Evolutionary conservation across 2,329 filamentous ascomycete genomes (phyloP), one percentile per base, ranked within the genome.

Genomic region (Colletotrichum sp.): DNA sequence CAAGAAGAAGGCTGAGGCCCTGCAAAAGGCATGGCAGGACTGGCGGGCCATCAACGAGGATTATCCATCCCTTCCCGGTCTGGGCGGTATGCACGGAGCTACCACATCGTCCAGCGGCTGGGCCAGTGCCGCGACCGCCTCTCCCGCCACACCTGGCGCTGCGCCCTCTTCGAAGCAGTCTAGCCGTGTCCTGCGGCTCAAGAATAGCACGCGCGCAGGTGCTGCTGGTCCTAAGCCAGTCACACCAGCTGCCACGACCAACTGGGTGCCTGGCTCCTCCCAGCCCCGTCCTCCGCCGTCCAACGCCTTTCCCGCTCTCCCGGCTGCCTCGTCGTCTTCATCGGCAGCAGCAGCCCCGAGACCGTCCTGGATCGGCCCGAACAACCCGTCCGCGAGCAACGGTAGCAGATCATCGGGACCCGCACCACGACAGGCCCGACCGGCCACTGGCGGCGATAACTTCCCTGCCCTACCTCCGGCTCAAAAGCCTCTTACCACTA

Each of bases 11-110:
- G 92, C 92, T 2, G 93, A 94, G 69, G 89, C 88, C 1, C 87
- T 99, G 5, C 91, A 96, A 30, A 94, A 94, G 80, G 95, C 96
- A 2, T 98, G 96, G 96, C 95, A 95, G 80, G 95, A 98, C 85
- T 98, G 96, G 95, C 95, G 95, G 63, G 96, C 96, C 49, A 97
- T 98, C 85, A 98, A 98, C 79, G 96, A 98, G 84, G 96, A 98
- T 83, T 99, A 98, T 80, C 96, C 96, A 1, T 95, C 95, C 3
- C 88, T 99, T 1, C 96, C 96, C 2, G 94, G 94, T 0, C 90
- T 95, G 1, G 90, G 91, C 71, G 93, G 94, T 67, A 91, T 93
- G 85, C 89, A 93, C 49, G 92, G 93, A 30, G 89, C 88, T 6
- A 90, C 90, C 0, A 90, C 90, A 0, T 86, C 89, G 11, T 90